These are phyloP conservation scores for Lodderomyces elongisporus DNA, from an alignment of 1,139 yeast genomes.

Conservation along the genomic window DNA sequence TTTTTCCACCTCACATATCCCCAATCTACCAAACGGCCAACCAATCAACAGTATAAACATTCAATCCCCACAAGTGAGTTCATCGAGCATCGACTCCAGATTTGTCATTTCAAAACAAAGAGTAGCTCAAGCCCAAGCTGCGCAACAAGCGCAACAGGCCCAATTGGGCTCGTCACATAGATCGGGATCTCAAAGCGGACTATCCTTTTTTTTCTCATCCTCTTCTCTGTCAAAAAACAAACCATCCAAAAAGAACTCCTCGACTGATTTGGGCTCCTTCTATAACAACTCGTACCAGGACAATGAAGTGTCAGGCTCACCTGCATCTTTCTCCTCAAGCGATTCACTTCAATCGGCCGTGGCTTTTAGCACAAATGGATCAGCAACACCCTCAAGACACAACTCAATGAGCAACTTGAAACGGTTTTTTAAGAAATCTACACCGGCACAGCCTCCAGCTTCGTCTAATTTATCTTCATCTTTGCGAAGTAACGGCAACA, in stretches of 20 bases:
- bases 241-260: slow-evolving; percentile 25
- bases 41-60: slow-evolving; percentile 58
- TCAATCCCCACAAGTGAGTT: slow-evolving; percentile 60
- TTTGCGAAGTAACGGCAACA: slow-evolving; percentile 15
- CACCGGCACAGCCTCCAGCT: slow-evolving; percentile 22
- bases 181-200: slow-evolving; percentile 46
- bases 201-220: slow-evolving; percentile 36
- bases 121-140: slow-evolving; percentile 52
- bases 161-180: slow-evolving; percentile 29
- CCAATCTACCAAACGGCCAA: slow-evolving; percentile 49
- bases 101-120: slow-evolving; percentile 71
- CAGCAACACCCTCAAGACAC: slow-evolving; percentile 32
- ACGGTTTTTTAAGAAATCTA: slow-evolving; percentile 51
- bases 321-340: slow-evolving; percentile 34
- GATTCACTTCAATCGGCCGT: slow-evolving; percentile 28
- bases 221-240: slow-evolving; percentile 35
- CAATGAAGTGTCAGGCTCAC: slow-evolving; percentile 27
- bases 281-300: slow-evolving; percentile 36
- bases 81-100: slow-evolving; percentile 59
- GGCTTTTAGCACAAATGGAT: not conserved
- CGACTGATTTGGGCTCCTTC: slow-evolving; percentile 43
- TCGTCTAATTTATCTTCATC: slow-evolving; percentile 39
- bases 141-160: too few relatives aligned
- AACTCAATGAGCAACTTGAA: slow-evolving; percentile 73
- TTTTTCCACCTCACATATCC: slow-evolving; percentile 24